Evolutionary conservation across 768 basidiomycete species (phyloP), one percentile per base, ranked within the genome.

Genomic region (Boletellus emodensis): DNA sequence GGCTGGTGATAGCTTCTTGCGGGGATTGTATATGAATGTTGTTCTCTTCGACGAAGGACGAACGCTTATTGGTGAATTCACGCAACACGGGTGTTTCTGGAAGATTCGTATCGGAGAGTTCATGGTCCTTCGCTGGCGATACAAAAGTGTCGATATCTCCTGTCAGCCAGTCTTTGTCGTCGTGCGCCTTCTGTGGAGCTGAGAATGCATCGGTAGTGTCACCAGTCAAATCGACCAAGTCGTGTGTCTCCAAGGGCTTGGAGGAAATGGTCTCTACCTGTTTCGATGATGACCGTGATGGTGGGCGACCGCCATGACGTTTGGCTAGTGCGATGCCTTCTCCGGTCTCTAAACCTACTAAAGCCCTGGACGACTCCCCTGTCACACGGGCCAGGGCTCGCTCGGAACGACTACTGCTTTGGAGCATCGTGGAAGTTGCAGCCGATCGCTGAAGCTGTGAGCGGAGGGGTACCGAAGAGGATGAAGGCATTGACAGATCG

Each of bases 131-230:
- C n/a, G 33, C 36, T 18, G 58, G 52, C 11, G 58, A 58, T 30
- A 40, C 26, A 6, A 52, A 39, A n/a, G 74, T 69, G 39, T 77
- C 74, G 49, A 82, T 79, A 47, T 79, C 78, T 9, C 89, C 89
- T 15, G 90, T 89, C 32, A 92, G 69, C 88, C 89, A 89, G 61
- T 90, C 87, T 55, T 70, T 74, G 41, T 68, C 72, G 61, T 63
- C 69, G 57, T 57, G 69, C 44, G 42, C 63, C 43, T 53, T 63
- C 26, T 58, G 63, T 33, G 52, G 40, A 47, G 46, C 34, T 24
- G 49, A 26, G 33, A 52, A 46, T 41, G 44, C 28, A 43, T 53
- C 22, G n/a, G 42, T 26, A 9, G 56, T 36, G 33, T 48, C 33
- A 33, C 53, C 51, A 26, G 49, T 55, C 39, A 65, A 39, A 40